Conservation (phyloP, 352 stramenopile species). For the Pythium apleroticum region DNA sequence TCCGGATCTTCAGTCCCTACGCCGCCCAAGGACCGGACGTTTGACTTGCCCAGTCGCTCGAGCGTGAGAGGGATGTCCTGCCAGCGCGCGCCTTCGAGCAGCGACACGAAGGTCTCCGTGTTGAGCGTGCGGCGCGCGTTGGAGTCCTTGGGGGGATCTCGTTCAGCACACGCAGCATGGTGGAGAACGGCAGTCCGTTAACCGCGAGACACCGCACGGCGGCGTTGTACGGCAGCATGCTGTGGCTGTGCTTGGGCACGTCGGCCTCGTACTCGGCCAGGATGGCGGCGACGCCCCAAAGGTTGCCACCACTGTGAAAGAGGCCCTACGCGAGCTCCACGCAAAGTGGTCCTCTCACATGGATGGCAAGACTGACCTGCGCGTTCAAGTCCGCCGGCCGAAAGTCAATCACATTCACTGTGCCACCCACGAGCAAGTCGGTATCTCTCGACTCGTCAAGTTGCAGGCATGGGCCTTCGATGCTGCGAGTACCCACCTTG, state of each 20-base stretch:
- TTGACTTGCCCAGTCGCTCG: slow-evolving; percentile 53
- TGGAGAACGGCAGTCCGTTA: slow-evolving; percentile 52
- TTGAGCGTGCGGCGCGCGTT: slow-evolving; percentile 51
- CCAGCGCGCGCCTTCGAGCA: slow-evolving; percentile 66
- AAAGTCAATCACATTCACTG: neutral
- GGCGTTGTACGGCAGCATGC: slow-evolving; percentile 55
- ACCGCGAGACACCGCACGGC: slow-evolving; percentile 57
- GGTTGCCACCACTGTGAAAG: neutral
- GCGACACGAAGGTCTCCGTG: slow-evolving; percentile 56
- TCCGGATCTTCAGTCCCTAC: too few species aligned
- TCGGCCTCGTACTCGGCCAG: slow-evolving; percentile 52
- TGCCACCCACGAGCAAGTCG: neutral
- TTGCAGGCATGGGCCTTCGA: neutral
- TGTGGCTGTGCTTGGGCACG: slow-evolving; percentile 22
- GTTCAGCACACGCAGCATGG: slow-evolving; percentile 55
- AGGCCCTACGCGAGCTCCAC: neutral
- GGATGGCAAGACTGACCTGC: neutral
- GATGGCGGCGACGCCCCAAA: slow-evolving; percentile 34
- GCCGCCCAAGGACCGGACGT: too few species aligned
- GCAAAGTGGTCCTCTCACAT: neutral
- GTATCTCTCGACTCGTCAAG: neutral
- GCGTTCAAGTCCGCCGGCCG: neutral
- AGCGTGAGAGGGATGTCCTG: slow-evolving; percentile 64
- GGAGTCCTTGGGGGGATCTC: slow-evolving; percentile 39
- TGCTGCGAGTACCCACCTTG: too few species aligned